phyloP scores from a whole-genome alignment of 495 filamentous ascomycete genomes.

The Penicillium riverlandense region DNA sequence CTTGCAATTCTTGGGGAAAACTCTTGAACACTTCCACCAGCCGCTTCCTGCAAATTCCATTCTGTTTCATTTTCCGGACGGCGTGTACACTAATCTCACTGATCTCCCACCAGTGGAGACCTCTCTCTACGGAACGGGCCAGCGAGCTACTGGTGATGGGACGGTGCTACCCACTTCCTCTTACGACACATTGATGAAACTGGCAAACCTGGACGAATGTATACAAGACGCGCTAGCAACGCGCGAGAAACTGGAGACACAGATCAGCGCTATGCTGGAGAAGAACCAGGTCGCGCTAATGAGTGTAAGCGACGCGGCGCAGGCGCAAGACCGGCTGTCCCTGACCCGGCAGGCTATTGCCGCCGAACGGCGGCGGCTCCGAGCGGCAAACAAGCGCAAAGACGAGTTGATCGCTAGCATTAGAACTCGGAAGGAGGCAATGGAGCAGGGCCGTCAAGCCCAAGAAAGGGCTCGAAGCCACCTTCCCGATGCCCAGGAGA shows the following conservation, averaged over 20 bases:
- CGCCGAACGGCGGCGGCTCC: constrained; percentile 56
- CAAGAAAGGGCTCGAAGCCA: constrained; percentile 46
- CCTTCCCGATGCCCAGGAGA: constrained; percentile 47
- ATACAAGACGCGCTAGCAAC: constrained; percentile 86
- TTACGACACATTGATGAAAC: constrained; percentile 83
- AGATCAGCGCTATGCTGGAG: constrained; percentile 69
- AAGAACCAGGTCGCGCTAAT: constrained; percentile 37
- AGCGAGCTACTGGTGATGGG: constrained; percentile 22
- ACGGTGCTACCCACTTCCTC: constrained; percentile 58
- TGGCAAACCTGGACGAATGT: constrained; percentile 85
- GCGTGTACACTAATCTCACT: constrained; percentile 71
- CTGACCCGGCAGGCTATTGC: constrained; percentile 54
- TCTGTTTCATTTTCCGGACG: constrained; percentile 81
- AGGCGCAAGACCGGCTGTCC: constrained; percentile 55
- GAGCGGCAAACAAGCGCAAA: constrained; percentile 49
- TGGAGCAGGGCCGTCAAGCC: constrained; percentile 50
- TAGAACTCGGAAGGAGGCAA: constrained; percentile 55
- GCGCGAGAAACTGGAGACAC: constrained; percentile 60
- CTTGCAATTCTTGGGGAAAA: constrained; percentile 74
- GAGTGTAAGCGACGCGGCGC: constrained; percentile 44
- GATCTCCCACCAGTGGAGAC: constrained; percentile 45
- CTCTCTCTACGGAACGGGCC: constrained; percentile 10
- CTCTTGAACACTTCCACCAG: constrained; percentile 63
- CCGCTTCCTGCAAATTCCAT: constrained; percentile 80
- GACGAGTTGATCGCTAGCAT: constrained; percentile 62